Percentiles rank a stretch among this genome's conserved stretches.
These are phyloP conservation scores for Colletotrichum costaricense DNA, from an alignment of 2,329 filamentous ascomycete species.

Conservation along the genomic window DNA sequence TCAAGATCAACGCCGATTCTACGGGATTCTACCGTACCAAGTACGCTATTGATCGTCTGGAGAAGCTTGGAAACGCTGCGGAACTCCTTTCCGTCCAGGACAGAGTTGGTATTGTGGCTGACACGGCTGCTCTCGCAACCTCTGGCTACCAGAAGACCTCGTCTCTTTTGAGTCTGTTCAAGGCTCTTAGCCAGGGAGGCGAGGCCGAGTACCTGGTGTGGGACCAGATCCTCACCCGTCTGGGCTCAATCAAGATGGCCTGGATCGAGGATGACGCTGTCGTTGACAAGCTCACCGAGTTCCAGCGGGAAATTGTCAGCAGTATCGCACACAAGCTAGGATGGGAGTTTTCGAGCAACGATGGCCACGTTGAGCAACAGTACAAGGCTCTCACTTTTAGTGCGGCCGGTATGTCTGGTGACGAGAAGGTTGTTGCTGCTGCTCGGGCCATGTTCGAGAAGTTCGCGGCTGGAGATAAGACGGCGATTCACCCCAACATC, in stretches of 20 bases:
- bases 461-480: slow-evolving; percentile 81
- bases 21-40: slow-evolving; percentile 92
- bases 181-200: slow-evolving; percentile 80
- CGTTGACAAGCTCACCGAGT: slow-evolving; percentile 82
- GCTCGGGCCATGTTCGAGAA: slow-evolving; percentile 92
- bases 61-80: slow-evolving; percentile 88
- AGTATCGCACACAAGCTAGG: slow-evolving; percentile 87
- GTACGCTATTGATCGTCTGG: slow-evolving; percentile 84
- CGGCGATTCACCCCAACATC: slow-evolving; percentile 91
- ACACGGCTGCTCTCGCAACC: slow-evolving; percentile 88
- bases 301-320: slow-evolving; percentile 82
- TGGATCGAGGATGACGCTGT: slow-evolving; percentile 85
- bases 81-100: slow-evolving; percentile 90
- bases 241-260: slow-evolving; percentile 82
- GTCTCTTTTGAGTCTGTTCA: slow-evolving; percentile 84
- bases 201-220: slow-evolving; percentile 94
- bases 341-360: slow-evolving; percentile 86
- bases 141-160: slow-evolving; percentile 96
- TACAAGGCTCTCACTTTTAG: slow-evolving; percentile 95
- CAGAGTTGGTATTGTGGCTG: slow-evolving; percentile 92
- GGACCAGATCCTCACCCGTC: slow-evolving; percentile 87
- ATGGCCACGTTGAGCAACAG: slow-evolving; percentile 91
- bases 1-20: slow-evolving; percentile 96
- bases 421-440: slow-evolving; percentile 80
- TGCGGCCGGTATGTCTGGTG: slow-evolving; percentile 82